Evolutionary conservation across 768 basidiomycete species (phyloP).

Genomic region (Phylloporus sp.): DNA sequence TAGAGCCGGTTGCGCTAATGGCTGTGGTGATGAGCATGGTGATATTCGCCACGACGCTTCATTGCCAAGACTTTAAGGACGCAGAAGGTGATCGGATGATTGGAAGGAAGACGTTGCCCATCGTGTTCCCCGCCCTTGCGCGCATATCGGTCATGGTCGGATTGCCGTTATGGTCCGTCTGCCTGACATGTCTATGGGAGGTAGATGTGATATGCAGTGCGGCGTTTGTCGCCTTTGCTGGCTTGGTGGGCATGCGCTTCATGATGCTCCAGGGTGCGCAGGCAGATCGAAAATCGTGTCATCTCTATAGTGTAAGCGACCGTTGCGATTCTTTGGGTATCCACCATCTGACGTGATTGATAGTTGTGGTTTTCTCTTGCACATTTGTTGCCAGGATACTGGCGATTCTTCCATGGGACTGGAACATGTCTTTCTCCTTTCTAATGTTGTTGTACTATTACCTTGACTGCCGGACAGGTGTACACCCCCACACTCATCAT

Average conservation of each 20-base stretch:
- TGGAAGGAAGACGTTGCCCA: slow-evolving; percentile 42
- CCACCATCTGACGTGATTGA: neutral
- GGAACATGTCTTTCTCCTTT: slow-evolving; percentile 8
- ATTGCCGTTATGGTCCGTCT: slow-evolving; percentile 30
- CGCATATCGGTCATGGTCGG: slow-evolving; percentile 25
- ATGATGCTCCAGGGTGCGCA: slow-evolving; percentile 17
- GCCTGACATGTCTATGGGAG: slow-evolving; percentile 24
- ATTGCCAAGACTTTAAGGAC: slow-evolving; percentile 38
- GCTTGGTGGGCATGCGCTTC: slow-evolving; percentile 25
- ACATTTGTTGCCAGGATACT: slow-evolving; percentile 30
- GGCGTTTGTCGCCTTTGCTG: slow-evolving; percentile 24
- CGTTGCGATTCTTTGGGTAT: neutral
- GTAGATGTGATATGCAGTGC: slow-evolving; percentile 25
- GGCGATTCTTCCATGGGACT: slow-evolving; percentile 23
- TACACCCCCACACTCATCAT: neutral
- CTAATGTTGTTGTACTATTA: slow-evolving; percentile 10
- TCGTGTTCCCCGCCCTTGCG: slow-evolving; percentile 36
- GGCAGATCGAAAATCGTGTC: slow-evolving; percentile 27
- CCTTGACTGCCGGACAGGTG: slow-evolving; percentile 4
- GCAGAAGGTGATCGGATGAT: slow-evolving; percentile 38
- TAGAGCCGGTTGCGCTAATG: slow-evolving; percentile 25
- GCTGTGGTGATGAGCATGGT: slow-evolving; percentile 30
- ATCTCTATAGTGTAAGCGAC: slow-evolving; percentile 30
- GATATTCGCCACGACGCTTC: slow-evolving; percentile 36
- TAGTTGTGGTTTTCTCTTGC: slow-evolving; percentile 33